Percentiles rank a stretch among this genome's conserved stretches.
These are phyloP conservation scores for Graphilbum sp. DNA, from an alignment of 2,329 filamentous ascomycete species.

Conservation along the genomic window DNA sequence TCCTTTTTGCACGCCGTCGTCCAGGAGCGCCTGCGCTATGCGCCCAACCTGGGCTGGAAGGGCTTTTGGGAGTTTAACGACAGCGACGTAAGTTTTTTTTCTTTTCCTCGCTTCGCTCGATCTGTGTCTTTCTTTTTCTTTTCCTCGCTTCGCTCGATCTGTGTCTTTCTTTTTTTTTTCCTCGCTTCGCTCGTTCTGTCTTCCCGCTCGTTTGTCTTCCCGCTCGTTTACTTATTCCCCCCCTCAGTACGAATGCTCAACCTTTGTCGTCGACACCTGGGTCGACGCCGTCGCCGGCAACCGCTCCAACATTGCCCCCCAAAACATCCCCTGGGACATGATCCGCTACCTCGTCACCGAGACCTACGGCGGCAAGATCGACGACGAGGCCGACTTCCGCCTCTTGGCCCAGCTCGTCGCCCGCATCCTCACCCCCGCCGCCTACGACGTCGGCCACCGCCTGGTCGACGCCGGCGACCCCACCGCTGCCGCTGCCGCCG, in stretches of 20 bases:
- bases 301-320: constrained; percentile 81
- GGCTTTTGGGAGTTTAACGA: constrained; percentile 99
- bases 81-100: constrained; percentile 79
- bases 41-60: constrained; percentile 89
- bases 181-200: background rate
- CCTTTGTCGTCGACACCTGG: constrained; percentile 92
- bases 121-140: too few species aligned
- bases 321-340: constrained; percentile 94
- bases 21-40: constrained; percentile 87
- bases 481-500: too few species aligned
- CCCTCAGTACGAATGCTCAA: constrained; percentile 84
- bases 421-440: constrained; percentile 65
- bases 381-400: constrained; percentile 71
- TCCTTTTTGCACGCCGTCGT: constrained; percentile 93
- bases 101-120: too few species aligned
- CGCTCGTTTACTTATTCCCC: background rate
- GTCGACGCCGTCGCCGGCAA: constrained; percentile 67
- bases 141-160: background rate
- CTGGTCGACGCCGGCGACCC: too few species aligned
- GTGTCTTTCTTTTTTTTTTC: background rate
- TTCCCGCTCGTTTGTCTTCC: background rate
- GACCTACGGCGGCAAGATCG: constrained; percentile 96
- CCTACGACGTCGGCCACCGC: constrained; percentile 85
- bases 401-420: constrained; percentile 58
- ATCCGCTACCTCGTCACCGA: constrained; percentile 79